Percentiles rank a stretch among this genome's conserved stretches.
phyloP scores from a whole-genome alignment of 2,329 filamentous ascomycete genomes.

The Plenodomus lindquistii region DNA sequence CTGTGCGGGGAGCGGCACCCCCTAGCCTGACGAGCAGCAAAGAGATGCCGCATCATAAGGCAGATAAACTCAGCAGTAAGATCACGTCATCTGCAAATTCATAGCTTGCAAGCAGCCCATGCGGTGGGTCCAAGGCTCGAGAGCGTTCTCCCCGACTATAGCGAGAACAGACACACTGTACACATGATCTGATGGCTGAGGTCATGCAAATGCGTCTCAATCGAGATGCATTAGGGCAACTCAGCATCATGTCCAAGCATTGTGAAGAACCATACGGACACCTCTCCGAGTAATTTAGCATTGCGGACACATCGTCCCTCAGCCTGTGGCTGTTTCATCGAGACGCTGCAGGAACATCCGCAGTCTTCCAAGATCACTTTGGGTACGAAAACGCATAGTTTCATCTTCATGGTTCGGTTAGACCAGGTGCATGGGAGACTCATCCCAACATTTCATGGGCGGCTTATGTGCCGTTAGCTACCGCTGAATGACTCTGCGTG shows the following conservation, averaged over 20 bases:
- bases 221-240: background rate
- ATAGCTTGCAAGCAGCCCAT: background rate
- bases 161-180: background rate
- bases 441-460: background rate
- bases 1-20: too few relatives aligned
- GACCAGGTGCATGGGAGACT: background rate
- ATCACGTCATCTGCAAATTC: background rate
- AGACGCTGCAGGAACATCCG: too few relatives aligned
- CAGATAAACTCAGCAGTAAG: too few relatives aligned
- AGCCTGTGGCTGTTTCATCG: background rate
- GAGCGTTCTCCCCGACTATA: background rate
- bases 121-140: background rate
- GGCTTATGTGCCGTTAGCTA: background rate
- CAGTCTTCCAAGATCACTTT: background rate
- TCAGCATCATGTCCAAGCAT: background rate
- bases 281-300: background rate
- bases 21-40: background rate
- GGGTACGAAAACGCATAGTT: too few relatives aligned
- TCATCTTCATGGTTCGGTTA: background rate
- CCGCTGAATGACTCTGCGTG: conserved; percentile 1
- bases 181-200: background rate
- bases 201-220: background rate
- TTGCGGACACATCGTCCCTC: background rate
- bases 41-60: background rate
- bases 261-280: background rate